Evolutionary conservation across 306 rosid genomes (phyloP), one percentile per base, ranked within the genome.

Genomic region (Fragaria vesca): DNA sequence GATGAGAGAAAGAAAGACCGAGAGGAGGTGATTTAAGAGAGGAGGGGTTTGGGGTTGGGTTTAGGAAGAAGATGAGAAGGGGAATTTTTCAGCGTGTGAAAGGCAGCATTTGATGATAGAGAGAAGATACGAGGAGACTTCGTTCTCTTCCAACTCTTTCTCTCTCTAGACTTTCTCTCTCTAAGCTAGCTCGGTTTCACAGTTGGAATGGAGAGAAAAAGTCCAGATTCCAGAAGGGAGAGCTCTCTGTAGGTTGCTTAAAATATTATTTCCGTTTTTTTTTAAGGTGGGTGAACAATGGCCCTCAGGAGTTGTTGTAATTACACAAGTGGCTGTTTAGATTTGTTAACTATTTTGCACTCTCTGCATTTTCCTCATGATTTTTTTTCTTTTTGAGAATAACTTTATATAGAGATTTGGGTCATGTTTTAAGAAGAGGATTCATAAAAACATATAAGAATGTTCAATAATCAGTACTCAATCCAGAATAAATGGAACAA

Each of bases 81-180:
- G 62, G 79, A 72, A 80, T 73, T 79, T 69, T 66, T 66, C 43
- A 82, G 84, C 80, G 81, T 69, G 84, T 75, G 65, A n/a, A 61
- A 69, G 72, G 55, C 71, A 68, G 74, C 82, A 61, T 69, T 51
- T 58, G 62, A 17, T 52, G 15, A 57, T 21, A 74, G 8, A 47
- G 32, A 55, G 45, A 42, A 30, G 54, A 71, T 76, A 26, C 86
- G 45, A 60, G 66, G 83, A 77, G 69, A 57, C 82, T 84, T 84
- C 17, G 17, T 13, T 79, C 86, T 75, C 79, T 76, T 73, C 83
- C 6, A 17, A 52, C 5, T 48, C 4, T 48, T 11, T 12, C 52
- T 48, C 52, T 48, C 52, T 47, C 48, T 45, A 45, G 48, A 45
- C 48, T 45, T 24, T 66, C 36, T 76, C 47, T 28, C 42, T 69